These are phyloP conservation scores for Parathielavia hyrcaniae DNA, from an alignment of 495 filamentous ascomycete genomes.

Conservation along the genomic window DNA sequence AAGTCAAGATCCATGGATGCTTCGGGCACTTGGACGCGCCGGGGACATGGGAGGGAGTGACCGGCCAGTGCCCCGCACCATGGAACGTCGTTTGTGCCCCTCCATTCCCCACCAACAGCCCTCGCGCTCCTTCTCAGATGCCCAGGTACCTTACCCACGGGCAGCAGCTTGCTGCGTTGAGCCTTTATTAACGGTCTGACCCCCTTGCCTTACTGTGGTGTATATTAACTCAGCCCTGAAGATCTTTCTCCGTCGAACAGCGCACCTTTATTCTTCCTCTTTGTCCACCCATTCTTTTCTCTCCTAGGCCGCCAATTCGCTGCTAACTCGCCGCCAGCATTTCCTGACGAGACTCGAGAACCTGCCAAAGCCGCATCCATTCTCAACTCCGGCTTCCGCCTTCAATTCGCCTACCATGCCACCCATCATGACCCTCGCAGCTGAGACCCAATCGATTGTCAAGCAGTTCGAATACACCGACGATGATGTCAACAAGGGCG, in stretches of 20 bases:
- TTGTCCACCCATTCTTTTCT: neutral
- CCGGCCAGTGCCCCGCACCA: conserved; percentile 1
- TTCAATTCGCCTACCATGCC: too few relatives aligned
- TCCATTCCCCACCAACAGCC: conserved; percentile 12
- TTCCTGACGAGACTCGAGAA: conserved; percentile 16
- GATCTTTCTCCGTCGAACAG: neutral
- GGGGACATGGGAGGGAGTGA: neutral
- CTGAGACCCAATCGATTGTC: conserved; percentile 71
- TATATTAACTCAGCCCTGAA: too few relatives aligned
- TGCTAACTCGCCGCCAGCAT: too few relatives aligned
- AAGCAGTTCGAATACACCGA: conserved; percentile 80
- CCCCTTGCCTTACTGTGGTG: too few relatives aligned
- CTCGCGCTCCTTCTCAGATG: too few relatives aligned
- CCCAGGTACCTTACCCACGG: too few relatives aligned
- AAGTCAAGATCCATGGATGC: conserved; percentile 24
- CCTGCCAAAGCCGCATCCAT: conserved; percentile 45
- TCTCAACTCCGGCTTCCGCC: conserved; percentile 42
- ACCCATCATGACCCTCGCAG: conserved; percentile 54
- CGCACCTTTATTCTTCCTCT: neutral
- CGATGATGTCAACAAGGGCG: conserved; percentile 69
- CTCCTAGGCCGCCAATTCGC: neutral
- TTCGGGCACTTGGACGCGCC: neutral
- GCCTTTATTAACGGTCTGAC: too few relatives aligned
- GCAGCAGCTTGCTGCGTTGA: too few relatives aligned
- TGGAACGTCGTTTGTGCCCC: neutral